Evolutionary conservation across 345 rosid genomes (phyloP), one percentile per base, ranked within the genome.

Genomic region (Cardiospermum halicacabum): DNA sequence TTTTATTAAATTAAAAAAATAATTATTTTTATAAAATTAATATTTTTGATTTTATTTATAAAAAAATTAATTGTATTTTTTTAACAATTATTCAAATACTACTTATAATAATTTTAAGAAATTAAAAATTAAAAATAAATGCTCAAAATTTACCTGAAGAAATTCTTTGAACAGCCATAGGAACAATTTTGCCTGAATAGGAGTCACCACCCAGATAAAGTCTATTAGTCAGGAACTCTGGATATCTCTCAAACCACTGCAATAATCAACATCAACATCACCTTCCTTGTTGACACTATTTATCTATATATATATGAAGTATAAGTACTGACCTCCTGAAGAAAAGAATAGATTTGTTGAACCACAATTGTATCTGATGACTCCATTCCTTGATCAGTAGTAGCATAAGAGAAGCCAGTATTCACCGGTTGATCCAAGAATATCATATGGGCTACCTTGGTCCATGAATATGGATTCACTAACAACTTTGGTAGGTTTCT

Each of bases 161-260:
- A 0, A 73, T 56, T 30, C 40, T 51, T 24, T 37, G 45, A 25
- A 61, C 22, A 50, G 58, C 53, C n/a, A 66, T 60, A 1, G 84
- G 81, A 4, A 80, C 81, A 43, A 75, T 81, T 55, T 69, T 64
- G 73, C 84, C 81, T 0, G 84, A 76, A 32, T 78, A 78, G 4
- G 85, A 81, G 60, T 81, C 85, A 2, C 85, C 85, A 3, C 72
- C 45, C 7, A 76, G 60, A 62, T 78, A 81, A 7, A 81, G 72
- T 7, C 78, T 80, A 50, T 65, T 72, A 6, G 28, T 54, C 58
- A 54, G 56, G 28, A 73, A 81, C 2, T 60, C 36, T 5, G 75
- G 80, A 49, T 81, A 79, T 16, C 50, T 59, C 6, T 30, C 8
- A 30, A 81, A 21, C 85, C 85, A 78, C 85, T 81, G 71, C 67